phyloP scores from a whole-genome alignment of 2,329 filamentous ascomycete species.

The Penicillium griseofulvum region DNA sequence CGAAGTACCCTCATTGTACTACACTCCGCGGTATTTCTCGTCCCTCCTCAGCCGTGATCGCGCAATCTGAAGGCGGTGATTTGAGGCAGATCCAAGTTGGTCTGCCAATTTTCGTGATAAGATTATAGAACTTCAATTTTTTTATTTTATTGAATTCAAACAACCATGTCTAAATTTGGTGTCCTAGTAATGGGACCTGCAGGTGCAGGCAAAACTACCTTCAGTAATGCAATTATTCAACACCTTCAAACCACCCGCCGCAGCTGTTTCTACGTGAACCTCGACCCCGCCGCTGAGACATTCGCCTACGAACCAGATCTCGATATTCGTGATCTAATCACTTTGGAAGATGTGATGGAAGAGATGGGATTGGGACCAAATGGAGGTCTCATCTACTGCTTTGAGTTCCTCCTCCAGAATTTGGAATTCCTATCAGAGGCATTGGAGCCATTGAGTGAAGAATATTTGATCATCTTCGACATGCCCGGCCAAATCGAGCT shows the following conservation, averaged over 20 bases:
- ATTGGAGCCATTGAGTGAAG: slow-evolving; percentile 81
- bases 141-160: background rate
- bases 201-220: slow-evolving; percentile 95
- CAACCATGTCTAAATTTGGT: slow-evolving; percentile 84
- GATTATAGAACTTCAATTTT: slow-evolving; percentile 9
- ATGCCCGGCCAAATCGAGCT: slow-evolving; percentile 99
- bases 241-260: slow-evolving; percentile 86
- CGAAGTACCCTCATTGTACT: slow-evolving; percentile 7
- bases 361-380: slow-evolving; percentile 88
- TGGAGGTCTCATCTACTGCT: slow-evolving; percentile 91
- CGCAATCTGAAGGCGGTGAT: slow-evolving; percentile 31
- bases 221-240: slow-evolving; percentile 89
- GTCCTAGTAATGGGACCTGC: slow-evolving; percentile 95
- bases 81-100: slow-evolving; percentile 20
- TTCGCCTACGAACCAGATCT: slow-evolving; percentile 91
- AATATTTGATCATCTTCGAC: slow-evolving; percentile 96
- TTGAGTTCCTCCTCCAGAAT: slow-evolving; percentile 93
- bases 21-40: slow-evolving; percentile 8
- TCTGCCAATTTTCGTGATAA: slow-evolving; percentile 21
- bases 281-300: slow-evolving; percentile 90
- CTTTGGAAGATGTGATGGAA: slow-evolving; percentile 93
- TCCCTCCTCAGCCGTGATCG: slow-evolving; percentile 27
- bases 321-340: slow-evolving; percentile 93
- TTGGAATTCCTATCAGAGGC: slow-evolving; percentile 86
- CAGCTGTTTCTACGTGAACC: slow-evolving; percentile 97